Evolutionary conservation across 768 basidiomycete species (phyloP).

Genomic region (Russula olivacea): DNA sequence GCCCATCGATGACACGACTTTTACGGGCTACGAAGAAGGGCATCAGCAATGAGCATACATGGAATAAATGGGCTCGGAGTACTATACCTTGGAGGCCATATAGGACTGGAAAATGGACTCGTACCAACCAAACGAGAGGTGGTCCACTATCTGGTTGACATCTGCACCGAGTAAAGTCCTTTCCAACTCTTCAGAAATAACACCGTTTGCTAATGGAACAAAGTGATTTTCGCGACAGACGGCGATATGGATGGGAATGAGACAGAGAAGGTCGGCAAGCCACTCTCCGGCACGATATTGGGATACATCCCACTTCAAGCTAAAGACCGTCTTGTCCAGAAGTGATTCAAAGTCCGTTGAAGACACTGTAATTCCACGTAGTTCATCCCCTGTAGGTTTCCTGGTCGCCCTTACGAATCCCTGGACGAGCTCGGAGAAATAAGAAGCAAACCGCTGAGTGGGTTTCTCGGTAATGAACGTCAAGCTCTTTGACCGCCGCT

Average conservation of each 20-base stretch:
- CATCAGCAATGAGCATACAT: neutral
- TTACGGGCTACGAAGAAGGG: constrained; percentile 41
- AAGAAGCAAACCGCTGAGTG: constrained; percentile 33
- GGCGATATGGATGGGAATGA: constrained; percentile 62
- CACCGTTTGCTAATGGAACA: constrained; percentile 24
- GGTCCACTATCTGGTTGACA: constrained; percentile 51
- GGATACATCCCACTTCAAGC: constrained; percentile 30
- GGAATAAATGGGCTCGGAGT: neutral
- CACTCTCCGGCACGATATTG: constrained; percentile 50
- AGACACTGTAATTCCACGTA: constrained; percentile 33
- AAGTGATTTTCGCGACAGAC: constrained; percentile 33
- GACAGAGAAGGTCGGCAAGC: constrained; percentile 53
- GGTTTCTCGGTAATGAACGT: constrained; percentile 41
- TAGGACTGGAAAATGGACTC: constrained; percentile 60
- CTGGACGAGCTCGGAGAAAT: constrained; percentile 43
- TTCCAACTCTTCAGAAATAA: constrained; percentile 36
- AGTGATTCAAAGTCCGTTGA: constrained; percentile 32
- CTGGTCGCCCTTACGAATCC: constrained; percentile 43
- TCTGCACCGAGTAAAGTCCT: constrained; percentile 52
- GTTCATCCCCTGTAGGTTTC: constrained; percentile 46
- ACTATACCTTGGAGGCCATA: constrained; percentile 46
- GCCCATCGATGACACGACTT: constrained; percentile 63
- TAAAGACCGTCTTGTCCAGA: neutral
- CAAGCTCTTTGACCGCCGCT: constrained; percentile 34
- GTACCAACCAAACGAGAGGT: constrained; percentile 56